A percentile compares a stretch with the other conserved stretches of the same genome.
These are phyloP conservation scores for Penicillium sp. DNA, from an alignment of 2,329 filamentous ascomycete genomes.

Conservation along the genomic window DNA sequence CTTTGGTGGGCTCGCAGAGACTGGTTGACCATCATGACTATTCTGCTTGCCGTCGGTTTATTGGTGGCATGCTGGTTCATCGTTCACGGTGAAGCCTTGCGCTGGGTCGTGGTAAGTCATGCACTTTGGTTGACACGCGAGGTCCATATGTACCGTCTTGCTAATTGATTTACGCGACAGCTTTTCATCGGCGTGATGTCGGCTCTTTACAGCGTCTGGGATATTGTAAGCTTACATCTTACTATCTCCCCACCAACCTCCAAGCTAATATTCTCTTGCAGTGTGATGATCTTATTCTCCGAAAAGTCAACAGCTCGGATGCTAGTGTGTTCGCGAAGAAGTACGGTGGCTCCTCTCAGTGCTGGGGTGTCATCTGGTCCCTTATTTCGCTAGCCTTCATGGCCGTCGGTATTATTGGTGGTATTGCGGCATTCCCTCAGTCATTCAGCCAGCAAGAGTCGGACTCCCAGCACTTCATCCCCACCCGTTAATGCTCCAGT, in stretches of 20 bases:
- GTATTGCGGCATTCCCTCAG: conserved; percentile 74
- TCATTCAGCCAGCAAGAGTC: conserved; percentile 68
- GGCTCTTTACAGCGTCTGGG: conserved; percentile 78
- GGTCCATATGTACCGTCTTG: background rate
- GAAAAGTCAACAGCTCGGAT: conserved; percentile 79
- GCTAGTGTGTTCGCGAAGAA: conserved; percentile 76
- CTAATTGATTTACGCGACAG: conserved; percentile 30
- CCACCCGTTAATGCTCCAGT: conserved; percentile 34
- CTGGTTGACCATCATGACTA: conserved; percentile 73
- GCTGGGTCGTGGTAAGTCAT: conserved; percentile 66
- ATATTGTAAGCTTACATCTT: conserved; percentile 58
- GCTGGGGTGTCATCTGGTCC: conserved; percentile 80
- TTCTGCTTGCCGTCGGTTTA: conserved; percentile 70
- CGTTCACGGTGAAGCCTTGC: conserved; percentile 69
- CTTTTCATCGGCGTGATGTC: conserved; percentile 84
- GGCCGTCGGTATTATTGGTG: conserved; percentile 72
- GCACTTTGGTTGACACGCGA: too few relatives aligned
- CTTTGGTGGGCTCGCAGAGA: conserved; percentile 80
- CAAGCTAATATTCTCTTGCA: conserved; percentile 24
- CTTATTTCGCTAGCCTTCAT: conserved; percentile 72
- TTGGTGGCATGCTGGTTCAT: conserved; percentile 80
- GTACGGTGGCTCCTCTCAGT: conserved; percentile 77
- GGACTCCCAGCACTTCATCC: conserved; percentile 69
- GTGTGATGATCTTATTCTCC: conserved; percentile 77
- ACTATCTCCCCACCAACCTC: background rate